Evolutionary conservation across 2,329 filamentous ascomycete genomes (phyloP), one percentile per base, ranked within the genome.

Genomic region (Fusarium sp.): DNA sequence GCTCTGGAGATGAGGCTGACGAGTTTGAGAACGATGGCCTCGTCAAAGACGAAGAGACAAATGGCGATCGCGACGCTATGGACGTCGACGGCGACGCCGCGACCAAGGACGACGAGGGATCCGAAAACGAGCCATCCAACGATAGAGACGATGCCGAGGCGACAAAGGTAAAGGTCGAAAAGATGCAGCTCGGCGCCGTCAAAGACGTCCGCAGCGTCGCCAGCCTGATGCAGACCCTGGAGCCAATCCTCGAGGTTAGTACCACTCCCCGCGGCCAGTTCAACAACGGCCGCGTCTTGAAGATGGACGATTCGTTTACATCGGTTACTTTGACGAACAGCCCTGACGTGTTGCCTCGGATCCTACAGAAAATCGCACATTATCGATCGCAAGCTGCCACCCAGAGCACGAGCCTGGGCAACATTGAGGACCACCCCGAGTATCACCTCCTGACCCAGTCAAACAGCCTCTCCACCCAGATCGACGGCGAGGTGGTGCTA

Each of bases 341-440:
- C 85, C 91, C 93, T 95, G 90, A 95, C 91, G 80, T 84, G 85
- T 83, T 85, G 80, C 77, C 80, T 85, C 84, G 83, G 82, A 82
- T 82, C 79, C 80, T 80, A 71, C 86, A 97, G 94, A 94, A 94
- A 92, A 95, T 97, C 83, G 87, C 89, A 81, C 87, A 93, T 79
- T 97, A 91, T 84, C 91, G 94, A 84, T 90, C 89, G 47, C 88
- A 94, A 78, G 88, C 93, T 6, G 88, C 91, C 36, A 88, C 91
- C 66, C 90, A 88, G 70, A 90, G 89, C 33, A 90, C 88, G 25
- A 89, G 91, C 77, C 86, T 97, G 70, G 95, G 95, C 77, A 95
- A 94, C 65, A 92, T 97, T 78, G 95, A 98, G 83, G 95, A 97
- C 80, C 95, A 97, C 78, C 95, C 95, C 61, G 95, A 97, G 82